Evolutionary conservation across 2,329 filamentous ascomycete genomes (phyloP).

Genomic region (Microcyclosporella mali): DNA sequence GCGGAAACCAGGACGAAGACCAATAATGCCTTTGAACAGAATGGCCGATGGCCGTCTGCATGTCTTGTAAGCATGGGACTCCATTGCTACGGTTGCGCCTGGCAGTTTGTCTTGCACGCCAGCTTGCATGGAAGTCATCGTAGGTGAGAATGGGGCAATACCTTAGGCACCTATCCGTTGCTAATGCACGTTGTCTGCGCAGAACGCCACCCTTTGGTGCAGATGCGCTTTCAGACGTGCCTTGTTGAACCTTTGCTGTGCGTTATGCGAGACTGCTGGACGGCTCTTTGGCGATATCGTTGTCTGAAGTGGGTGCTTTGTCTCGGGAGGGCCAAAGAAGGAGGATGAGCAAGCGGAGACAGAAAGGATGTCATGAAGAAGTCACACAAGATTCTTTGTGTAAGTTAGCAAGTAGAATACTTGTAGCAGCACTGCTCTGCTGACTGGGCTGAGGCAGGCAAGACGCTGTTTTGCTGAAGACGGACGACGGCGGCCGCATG

Average conservation of each 20-base stretch:
- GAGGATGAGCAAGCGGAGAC: slow-evolving; percentile 24
- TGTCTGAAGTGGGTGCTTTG: slow-evolving; percentile 26
- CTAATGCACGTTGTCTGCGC: slow-evolving; percentile 25
- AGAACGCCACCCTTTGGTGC: slow-evolving; percentile 21
- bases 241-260: slow-evolving; percentile 22
- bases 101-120: slow-evolving; percentile 27
- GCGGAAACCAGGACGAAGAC: slow-evolving; percentile 9
- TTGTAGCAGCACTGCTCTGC: slow-evolving; percentile 25
- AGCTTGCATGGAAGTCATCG: slow-evolving; percentile 21
- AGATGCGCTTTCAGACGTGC: slow-evolving; percentile 15
- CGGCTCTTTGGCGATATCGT: slow-evolving; percentile 22
- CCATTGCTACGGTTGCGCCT: slow-evolving; percentile 22
- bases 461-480: slow-evolving; percentile 21
- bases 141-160: slow-evolving; percentile 18
- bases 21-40: slow-evolving; percentile 11
- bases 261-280: slow-evolving; percentile 9
- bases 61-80: slow-evolving; percentile 30
- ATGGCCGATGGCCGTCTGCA: slow-evolving; percentile 22
- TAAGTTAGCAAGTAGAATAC: slow-evolving; percentile 24
- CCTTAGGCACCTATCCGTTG: slow-evolving; percentile 29
- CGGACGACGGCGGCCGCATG: slow-evolving; percentile 29
- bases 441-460: slow-evolving; percentile 11
- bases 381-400: slow-evolving; percentile 33
- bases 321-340: slow-evolving; percentile 25
- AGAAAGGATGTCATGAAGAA: slow-evolving; percentile 25